Base-by-base conservation (phyloP, 331 rosid species). In the Pyrus hybrid region DNA sequence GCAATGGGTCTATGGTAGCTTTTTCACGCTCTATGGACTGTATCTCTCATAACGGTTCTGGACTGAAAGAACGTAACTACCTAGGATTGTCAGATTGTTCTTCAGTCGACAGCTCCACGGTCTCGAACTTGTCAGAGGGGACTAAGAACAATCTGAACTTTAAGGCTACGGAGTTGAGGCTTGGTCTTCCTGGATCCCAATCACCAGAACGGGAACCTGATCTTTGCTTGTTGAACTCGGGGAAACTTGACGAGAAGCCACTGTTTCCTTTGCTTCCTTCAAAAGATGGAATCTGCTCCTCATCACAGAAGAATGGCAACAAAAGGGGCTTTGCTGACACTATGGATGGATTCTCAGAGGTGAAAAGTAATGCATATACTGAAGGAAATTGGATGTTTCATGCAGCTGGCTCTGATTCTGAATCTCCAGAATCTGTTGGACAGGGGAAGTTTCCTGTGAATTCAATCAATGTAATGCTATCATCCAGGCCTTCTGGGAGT, bases 171-270 rank as follows among this genome's bases (percentile, higher is more conserved):
- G 98, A 93, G 77, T 77, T 93, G 87, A 86, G 93, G 85, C 86
- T 93, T 30, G 98, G 98, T 51, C 98, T 93, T 81, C 98, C 98
- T 49, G 97, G 95, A 83, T 93, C 93, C 71, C 93, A 86, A 53
- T 91, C 98, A 2, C 96, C 93, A 0, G 95, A 84, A 63, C 76
- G 94, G 63, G 86, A 85, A 53, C 63, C 70, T 0, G 93, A 83
- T 47, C 78, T 69, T 68, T 85, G 74, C 79, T 70, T 80, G 72
- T 49, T 56, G 25, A 80, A 83, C 82, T 47, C 89, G 2, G 70
- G 83, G n/a, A 86, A 87, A 73, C 88, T 84, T 29, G 95, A 89
- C 56, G 98, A 93, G 86, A 93, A 91, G 80, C 93, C 86, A 0
- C 72, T 91, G 56, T 93, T 93, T 81, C 97, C 90, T 7, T 80